Evolutionary conservation across 768 basidiomycete genomes (phyloP).

Genomic region (Melanogaster broomeanus): DNA sequence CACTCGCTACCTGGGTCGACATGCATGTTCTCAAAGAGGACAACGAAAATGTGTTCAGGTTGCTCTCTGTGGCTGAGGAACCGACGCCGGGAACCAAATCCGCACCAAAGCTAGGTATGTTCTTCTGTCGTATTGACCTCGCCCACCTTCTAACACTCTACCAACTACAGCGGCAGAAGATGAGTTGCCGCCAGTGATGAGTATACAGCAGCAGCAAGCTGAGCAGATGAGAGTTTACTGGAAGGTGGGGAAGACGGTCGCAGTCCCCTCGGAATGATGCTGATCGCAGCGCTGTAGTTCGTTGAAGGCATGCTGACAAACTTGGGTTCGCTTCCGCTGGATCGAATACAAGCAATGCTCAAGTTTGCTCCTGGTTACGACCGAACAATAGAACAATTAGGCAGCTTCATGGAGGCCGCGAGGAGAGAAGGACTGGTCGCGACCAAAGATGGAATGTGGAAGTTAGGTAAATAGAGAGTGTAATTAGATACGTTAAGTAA

Average conservation of each 20-base stretch:
- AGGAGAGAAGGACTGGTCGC: slow-evolving; percentile 74
- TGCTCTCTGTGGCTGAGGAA: slow-evolving; percentile 66
- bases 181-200: slow-evolving; percentile 49
- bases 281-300: slow-evolving; percentile 48
- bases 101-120: slow-evolving; percentile 27
- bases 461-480: slow-evolving; percentile 32
- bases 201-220: slow-evolving; percentile 71
- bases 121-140: not conserved
- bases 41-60: slow-evolving; percentile 54
- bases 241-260: slow-evolving; percentile 54
- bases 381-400: slow-evolving; percentile 76
- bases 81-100: slow-evolving; percentile 26
- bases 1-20: slow-evolving; percentile 82
- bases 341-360: slow-evolving; percentile 89
- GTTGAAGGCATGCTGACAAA: slow-evolving; percentile 93
- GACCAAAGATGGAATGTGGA: slow-evolving; percentile 74
- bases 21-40: slow-evolving; percentile 78
- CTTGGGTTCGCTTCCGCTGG: slow-evolving; percentile 70
- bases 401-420: slow-evolving; percentile 78
- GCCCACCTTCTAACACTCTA: not conserved
- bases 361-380: slow-evolving; percentile 84
- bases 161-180: slow-evolving; percentile 41
- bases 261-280: not conserved
- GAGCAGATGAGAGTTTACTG: slow-evolving; percentile 88
- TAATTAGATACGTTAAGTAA: too few relatives aligned